Evolutionary conservation across 495 filamentous ascomycete species (phyloP), one percentile per base, ranked within the genome.

Genomic region (Platismatia glauca): DNA sequence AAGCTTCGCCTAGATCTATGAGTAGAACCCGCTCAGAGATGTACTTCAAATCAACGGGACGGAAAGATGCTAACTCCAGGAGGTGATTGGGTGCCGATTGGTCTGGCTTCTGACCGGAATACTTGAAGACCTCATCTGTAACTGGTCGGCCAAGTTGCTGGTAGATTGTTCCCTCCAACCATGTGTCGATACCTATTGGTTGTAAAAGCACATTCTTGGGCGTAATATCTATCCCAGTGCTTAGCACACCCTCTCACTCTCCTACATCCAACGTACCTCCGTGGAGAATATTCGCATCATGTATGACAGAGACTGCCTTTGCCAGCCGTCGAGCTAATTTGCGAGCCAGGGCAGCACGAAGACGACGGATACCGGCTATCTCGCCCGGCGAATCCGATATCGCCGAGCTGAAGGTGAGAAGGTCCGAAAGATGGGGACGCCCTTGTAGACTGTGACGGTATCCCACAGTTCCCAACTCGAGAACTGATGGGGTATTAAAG

Each of bases 1-100:
- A 78, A 3, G 75, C 68, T 55, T 72, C 68, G 20, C 76, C 75
- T 63, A 78, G 74, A 55, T 78, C 77, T 39, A 65, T 43, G 58
- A 79, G 71, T 15, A 59, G 29, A 31, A 44, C 20, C 12, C 44
- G 22, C 29, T 59, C 57, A 18, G 57, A 59, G 9, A 59, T 44
- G 22, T 59, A 44, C 35, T 46, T 7, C 0, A 12, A 34, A 29
- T 13, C 57, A n/a, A 44, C 57, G 4, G 9, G 11, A 34, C 38
- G 44, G 57, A 59, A 77, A 7, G 53, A 78, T 72, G 29, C 62
- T 70, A 39, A 69, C 61, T 63, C 70, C 71, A 63, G 67, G 0
- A 48, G 68, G 67, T 66, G 29, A 46, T 76, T 63, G 31, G 52
- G 53, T 34, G 72, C 57, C 20, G 57, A 59, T 15, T 44, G 22